Base-by-base conservation (phyloP, 2,329 filamentous ascomycete genomes). In the Pestalotiopsis sp. region DNA sequence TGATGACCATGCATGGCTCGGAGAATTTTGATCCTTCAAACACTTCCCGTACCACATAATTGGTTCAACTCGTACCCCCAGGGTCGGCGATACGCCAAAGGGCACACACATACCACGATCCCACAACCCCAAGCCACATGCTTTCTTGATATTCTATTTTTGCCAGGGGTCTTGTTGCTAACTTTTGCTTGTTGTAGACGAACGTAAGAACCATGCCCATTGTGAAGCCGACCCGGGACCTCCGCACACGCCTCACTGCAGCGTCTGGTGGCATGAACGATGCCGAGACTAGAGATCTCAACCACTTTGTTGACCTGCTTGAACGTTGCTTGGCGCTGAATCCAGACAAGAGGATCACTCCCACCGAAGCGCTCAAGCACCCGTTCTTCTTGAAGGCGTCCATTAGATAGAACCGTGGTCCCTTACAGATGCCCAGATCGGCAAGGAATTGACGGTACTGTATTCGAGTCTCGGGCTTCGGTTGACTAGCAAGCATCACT, bases 271-370 rank as follows among this genome's bases (percentile, higher is more conserved):
- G 90, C 65, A 91, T 97, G 85, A 89, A 85, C 64, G 92, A 95
- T 71, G 84, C 84, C 11, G 94, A 96, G 79, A 84, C 88, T 52
- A 92, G 91, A 78, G 94, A 98, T 75, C 83, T 98, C 71, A 91
- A 92, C 69, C 86, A 92, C 66, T 97, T 99, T 80, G 86, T 94
- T 73, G 95, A 98, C 80, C 83, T 99, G 63, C 83, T 99, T 68
- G 95, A 97, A 77, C 91, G 92, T 67, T 98, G 95, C 78, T 85
- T 99, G 72, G 90, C 91, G 69, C 86, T 98, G 72, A 97, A 98
- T 77, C 94, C 95, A 0, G 95, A 97, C 79, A 97, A 97, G 85
- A 89, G 96, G 71, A 93, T 96, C 76, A 95, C 93, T 61, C 93
- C 96, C 0, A 85, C 87, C 14, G 95, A 98, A 76, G 96, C 96